These are phyloP conservation scores for Tylopilus plumbeoviolaceoides DNA, from an alignment of 768 basidiomycete genomes.

Conservation along the genomic window DNA sequence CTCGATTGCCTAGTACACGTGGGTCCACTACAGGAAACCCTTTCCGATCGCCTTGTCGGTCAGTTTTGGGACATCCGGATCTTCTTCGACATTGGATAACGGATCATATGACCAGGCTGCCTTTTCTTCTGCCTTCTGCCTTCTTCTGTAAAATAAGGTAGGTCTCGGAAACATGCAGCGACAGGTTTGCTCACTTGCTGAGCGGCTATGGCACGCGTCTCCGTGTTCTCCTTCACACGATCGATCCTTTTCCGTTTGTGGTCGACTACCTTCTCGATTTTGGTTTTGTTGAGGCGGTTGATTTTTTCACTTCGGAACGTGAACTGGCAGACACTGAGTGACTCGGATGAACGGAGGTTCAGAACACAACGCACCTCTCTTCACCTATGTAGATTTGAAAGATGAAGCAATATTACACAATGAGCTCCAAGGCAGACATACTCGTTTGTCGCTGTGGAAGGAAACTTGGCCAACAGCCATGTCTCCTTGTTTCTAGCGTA, in stretches of 20 bases:
- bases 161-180: not conserved
- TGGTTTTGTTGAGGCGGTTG: no score
- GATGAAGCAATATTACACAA: no score
- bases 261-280: slow-evolving; percentile 35
- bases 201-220: slow-evolving; percentile 55
- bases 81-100: slow-evolving; percentile 64
- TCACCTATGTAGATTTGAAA: no score
- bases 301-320: no score
- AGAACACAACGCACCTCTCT: no score
- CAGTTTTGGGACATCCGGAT: slow-evolving; percentile 47
- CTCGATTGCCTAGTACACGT: no score
- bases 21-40: slow-evolving; percentile 74
- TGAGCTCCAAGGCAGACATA: no score
- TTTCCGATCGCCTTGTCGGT: slow-evolving; percentile 78
- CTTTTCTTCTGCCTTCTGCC: slow-evolving; percentile 83
- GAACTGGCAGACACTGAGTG: no score
- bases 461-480: slow-evolving; percentile 97
- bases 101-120: slow-evolving; percentile 83
- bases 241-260: slow-evolving; percentile 88
- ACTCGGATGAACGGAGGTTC: no score
- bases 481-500: slow-evolving; percentile 85
- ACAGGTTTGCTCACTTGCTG: slow-evolving; percentile 51
- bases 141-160: slow-evolving; percentile 52
- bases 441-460: slow-evolving; percentile 84
- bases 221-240: slow-evolving; percentile 65